Base-by-base conservation (phyloP, 345 rosid genomes). In the Gossypium arboreum region DNA sequence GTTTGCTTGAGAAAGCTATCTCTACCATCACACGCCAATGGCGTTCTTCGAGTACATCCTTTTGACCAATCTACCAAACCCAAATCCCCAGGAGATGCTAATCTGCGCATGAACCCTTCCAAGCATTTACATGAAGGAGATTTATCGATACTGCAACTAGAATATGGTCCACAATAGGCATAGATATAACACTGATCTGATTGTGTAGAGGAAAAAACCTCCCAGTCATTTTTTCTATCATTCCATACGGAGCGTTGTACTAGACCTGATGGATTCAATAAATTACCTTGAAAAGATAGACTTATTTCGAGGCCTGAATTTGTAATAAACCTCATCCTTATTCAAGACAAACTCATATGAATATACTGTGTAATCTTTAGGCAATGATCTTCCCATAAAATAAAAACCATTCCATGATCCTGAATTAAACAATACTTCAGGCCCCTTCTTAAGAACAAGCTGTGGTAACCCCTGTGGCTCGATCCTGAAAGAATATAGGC, bases 321-420 rank as follows among this genome's bases (percentile, higher is more conserved):
- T 83, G 81, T 88, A 89, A 44, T 77, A 83, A 0, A 85, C 87
- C 71, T 88, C 88, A 0, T 82, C 57, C 27, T 75, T 52, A 57
- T 77, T 74, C 0, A 68, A 12, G 0, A 86, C 71, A 60, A 92
- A 94, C 13, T 72, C 66, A 71, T 86, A 88, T 2, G 45, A 44
- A 15, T 82, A 75, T 29, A 75, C 4, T 20, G 73, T 76, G 24
- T 79, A 48, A n/a, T 88, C 84, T 34, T 34, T 34, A 68, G 20
- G 27, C 34, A 45, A 10, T 58, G 97, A 93, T 61, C 86, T 90
- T 20, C 94, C 94, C 47, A 91, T 87, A 76, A 91, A 92, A 68
- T 87, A 75, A 7, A 77, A 1, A 5, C 97, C 97, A 65, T 91
- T 85, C 97, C 94, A 94, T 0, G 95, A 86, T 22, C 97, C 97